Conservation (phyloP, 805 yeast species). For the Yarrowia yakushimensis region DNA sequence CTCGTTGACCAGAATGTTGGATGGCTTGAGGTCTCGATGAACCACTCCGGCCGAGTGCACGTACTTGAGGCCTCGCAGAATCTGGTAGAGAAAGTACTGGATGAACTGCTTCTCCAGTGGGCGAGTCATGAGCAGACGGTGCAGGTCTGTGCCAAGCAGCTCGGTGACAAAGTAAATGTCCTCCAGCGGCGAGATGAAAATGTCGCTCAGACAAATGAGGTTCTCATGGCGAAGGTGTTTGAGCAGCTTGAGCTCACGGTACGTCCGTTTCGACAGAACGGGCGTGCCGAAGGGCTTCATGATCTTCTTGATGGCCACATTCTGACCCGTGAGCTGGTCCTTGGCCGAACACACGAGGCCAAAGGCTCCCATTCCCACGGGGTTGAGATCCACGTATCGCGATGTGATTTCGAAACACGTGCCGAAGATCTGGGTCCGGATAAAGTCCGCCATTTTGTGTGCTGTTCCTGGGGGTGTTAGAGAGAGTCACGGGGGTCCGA, state of each 20-base stretch:
- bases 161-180: conserved; percentile 96
- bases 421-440: conserved; percentile 85
- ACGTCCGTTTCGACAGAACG: conserved; percentile 92
- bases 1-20: conserved; percentile 77
- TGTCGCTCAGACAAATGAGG: conserved; percentile 86
- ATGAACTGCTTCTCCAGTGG: conserved; percentile 95
- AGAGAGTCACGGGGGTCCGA: background rate
- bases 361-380: conserved; percentile 99
- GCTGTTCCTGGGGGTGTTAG: background rate
- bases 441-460: conserved; percentile 36
- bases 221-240: conserved; percentile 95
- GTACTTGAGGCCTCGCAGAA: conserved; percentile 78
- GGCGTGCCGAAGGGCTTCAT: conserved; percentile 97
- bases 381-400: conserved; percentile 79
- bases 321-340: conserved; percentile 84
- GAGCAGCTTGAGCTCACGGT: conserved; percentile 87
- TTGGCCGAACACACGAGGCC: conserved; percentile 96
- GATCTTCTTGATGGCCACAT: conserved; percentile 95
- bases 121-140: conserved; percentile 82
- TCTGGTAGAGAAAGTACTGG: conserved; percentile 94
- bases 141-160: conserved; percentile 93
- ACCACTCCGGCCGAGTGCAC: conserved; percentile 91
- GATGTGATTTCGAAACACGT: conserved; percentile 90
- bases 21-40: conserved; percentile 74
- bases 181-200: conserved; percentile 89